Evolutionary conservation across 441 rosid species (phyloP), one percentile per base, ranked within the genome.

Genomic region (Erysimum cheiri): DNA sequence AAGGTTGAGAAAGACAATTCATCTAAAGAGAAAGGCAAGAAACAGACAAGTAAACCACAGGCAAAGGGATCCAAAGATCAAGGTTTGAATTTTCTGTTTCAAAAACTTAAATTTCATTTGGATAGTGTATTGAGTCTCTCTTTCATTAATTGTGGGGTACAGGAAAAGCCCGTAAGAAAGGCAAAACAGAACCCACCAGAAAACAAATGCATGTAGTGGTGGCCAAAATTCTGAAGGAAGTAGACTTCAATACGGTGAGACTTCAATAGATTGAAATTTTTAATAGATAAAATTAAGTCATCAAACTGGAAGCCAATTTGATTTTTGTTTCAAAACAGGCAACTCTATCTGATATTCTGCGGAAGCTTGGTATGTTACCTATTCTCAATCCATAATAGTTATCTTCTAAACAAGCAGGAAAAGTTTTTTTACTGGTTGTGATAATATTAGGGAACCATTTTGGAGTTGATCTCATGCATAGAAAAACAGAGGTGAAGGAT

Each of bases 201-300:
- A 87, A 85, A 72, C 95, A 95, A 82, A 73, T 92, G 84, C 93
- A 85, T 76, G 85, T 81, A 48, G 92, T 84, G 63, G 97, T 90
- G n/a, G 86, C 84, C 33, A 83, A 85, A 60, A 88, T 95, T 79
- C 84, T 92, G 67, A 90, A 95, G 78, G 85, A 92, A 87, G 99
- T 90, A 65, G 98, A 92, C 83, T 95, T 95, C 83, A 85, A 90
- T 81, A 92, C 97, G 69, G 98, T 95, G 71, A 79, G 95, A 72
- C 60, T 55, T 36, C 48, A 37, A 48, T 29, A 54, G 35, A 72
- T 41, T 56, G 33, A 22, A 36, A 72, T 26, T 64, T 35, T 64
- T 35, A 49, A 29, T 44, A 35, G 35, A 59, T 22, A 22, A 22
- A 22, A 0, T 22, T 22, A 49, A 52, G 33, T 8, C 15, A 52